Conservation (phyloP, 108 stramenopile genomes). For the Cyclostephanos tholiformis region DNA sequence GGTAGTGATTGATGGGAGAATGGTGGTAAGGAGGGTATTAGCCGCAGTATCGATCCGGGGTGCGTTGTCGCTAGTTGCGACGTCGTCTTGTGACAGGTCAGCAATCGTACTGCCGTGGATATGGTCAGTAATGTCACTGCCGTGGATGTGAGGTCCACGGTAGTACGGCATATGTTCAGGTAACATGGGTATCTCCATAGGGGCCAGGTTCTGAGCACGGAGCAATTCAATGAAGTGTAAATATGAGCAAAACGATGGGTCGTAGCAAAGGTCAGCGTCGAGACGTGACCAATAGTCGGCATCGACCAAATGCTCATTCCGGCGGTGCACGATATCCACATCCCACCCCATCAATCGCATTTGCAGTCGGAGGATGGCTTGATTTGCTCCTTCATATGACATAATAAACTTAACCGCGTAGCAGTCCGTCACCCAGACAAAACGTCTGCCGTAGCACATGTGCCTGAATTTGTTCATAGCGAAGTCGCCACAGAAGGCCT, state of each 20-base stretch:
- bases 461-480: no score
- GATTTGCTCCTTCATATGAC: conserved; percentile 20
- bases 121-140: no score
- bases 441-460: conserved; percentile 2
- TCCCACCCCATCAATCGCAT: conserved; percentile 20
- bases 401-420: conserved; percentile 3
- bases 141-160: background rate
- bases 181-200: background rate
- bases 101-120: background rate
- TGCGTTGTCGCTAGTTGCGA: background rate
- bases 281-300: conserved; percentile 19
- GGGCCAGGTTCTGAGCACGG: background rate
- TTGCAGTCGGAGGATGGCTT: conserved; percentile 5
- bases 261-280: conserved; percentile 11
- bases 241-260: conserved; percentile 18
- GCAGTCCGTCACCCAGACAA: background rate
- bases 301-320: background rate
- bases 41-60: no score
- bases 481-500: no score
- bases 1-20: background rate
- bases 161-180: conserved; percentile 22
- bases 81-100: no score
- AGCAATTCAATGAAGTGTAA: background rate
- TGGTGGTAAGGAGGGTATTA: no score
- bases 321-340: conserved; percentile 8